Base-by-base conservation (phyloP, 73 alveolate species). In the Paramecium sexaurelia region DNA sequence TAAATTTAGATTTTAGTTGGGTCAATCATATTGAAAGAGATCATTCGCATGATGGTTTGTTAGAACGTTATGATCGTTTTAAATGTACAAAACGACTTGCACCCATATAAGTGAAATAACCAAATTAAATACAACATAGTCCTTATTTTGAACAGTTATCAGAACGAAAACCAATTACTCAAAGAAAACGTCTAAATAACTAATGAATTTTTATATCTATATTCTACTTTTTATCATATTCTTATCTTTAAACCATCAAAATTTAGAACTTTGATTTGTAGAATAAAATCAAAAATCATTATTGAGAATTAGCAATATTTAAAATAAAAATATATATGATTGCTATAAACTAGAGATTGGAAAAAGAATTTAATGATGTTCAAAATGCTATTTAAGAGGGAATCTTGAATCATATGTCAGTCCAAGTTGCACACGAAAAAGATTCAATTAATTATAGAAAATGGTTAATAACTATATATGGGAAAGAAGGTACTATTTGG, bases 401-500 rank as follows among this genome's bases (percentile, higher is more conserved):
- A 11, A 9, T 24, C 7, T 29, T 61, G 11, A 27, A 71, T 2
- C 32, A 71, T 71, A 37, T 71, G 17, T n/a, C 86, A n/a, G 86
- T 71, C 2, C 66, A 33, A 15, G 57, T 71, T 1, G 86, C 55
- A 7, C 15, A 27, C 9, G 6, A 71, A 71, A 71, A 71, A 13
- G 35, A 71, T 71, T 19, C 86, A 11, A 71, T 33, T 5, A 36
- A 71, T 71, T 71, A 71, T 40, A 78, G 11, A 3, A 78, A 37
- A 41, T 78, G 90, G 90, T 5, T 15, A 6, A 17, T 37, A 4
- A 61, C 55, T 1, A 45, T 78, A 7, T 78, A 45, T 39, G 90
- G 90, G 8, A 39, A 39, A 15, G 90, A 78, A 22, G 73, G 73
- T 40, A 78, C 90, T 3, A 39, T 45, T 40, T 78, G 90, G 90